Conservation (phyloP, 2,329 filamentous ascomycete species). For the Epichloe gansuensis region DNA sequence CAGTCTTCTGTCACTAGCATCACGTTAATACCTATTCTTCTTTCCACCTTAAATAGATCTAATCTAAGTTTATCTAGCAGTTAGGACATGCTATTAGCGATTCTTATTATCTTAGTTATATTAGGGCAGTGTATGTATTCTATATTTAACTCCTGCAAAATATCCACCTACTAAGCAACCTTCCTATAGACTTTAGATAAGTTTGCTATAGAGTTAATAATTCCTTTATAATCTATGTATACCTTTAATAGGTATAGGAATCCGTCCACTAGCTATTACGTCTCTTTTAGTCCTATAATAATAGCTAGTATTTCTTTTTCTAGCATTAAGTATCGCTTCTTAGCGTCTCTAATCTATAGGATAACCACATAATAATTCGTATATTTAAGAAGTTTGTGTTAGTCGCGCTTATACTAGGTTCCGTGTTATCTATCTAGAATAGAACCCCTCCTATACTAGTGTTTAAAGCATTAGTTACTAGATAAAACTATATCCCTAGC, state of each 20-base stretch:
- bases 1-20: not conserved
- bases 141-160: not conserved
- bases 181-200: too few species aligned
- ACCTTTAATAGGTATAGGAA: not conserved
- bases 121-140: not conserved
- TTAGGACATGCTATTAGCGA: not conserved
- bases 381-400: not conserved
- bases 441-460: not conserved
- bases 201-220: not conserved
- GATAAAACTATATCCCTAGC: not conserved
- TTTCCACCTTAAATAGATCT: not conserved
- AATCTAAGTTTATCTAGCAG: not conserved
- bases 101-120: not conserved
- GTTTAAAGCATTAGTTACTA: not conserved
- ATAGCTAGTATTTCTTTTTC: not conserved
- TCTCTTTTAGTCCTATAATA: not conserved
- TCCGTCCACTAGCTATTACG: not conserved
- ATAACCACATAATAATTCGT: not conserved
- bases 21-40: not conserved
- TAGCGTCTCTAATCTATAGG: not conserved
- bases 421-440: not conserved
- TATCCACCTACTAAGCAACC: not conserved
- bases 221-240: not conserved
- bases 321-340: not conserved
- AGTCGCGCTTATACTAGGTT: not conserved